Conservation (phyloP, 106 monocot genomes). For the Hemerocallis citrina region DNA sequence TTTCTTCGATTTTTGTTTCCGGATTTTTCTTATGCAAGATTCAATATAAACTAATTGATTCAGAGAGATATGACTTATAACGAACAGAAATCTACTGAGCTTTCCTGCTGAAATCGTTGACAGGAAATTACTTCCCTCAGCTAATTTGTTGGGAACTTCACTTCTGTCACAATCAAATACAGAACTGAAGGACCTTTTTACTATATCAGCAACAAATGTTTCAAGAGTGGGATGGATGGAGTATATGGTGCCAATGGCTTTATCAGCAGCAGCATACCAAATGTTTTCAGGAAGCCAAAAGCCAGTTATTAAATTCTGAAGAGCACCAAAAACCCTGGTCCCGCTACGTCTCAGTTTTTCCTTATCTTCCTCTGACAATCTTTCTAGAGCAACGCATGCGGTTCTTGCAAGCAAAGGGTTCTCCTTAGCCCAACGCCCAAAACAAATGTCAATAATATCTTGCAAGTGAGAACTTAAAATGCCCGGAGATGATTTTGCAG, state of each 20-base stretch:
- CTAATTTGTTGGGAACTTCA: constrained; percentile 14
- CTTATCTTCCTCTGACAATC: constrained; percentile 78
- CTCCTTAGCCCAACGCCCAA: constrained; percentile 95
- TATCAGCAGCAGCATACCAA: constrained; percentile 89
- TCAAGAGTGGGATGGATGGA: constrained; percentile 78
- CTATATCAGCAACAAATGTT: constrained; percentile 57
- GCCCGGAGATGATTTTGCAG: constrained; percentile 71
- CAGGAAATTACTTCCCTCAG: constrained; percentile 9
- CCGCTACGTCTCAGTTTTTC: constrained; percentile 45
- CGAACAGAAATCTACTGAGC: constrained; percentile 73
- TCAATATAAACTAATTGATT: constrained; percentile 90
- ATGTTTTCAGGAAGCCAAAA: constrained; percentile 67
- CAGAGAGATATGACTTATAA: constrained; percentile 80
- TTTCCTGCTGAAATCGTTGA: constrained; percentile 35
- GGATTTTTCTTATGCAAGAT: constrained; percentile 57
- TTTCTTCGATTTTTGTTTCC: constrained; percentile 61
- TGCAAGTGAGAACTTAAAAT: constrained; percentile 72
- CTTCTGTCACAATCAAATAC: constrained; percentile 29
- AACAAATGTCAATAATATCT: constrained; percentile 96
- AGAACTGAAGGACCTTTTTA: constrained; percentile 45
- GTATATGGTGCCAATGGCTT: constrained; percentile 81
- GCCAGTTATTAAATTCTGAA: constrained; percentile 58
- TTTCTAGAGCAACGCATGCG: constrained; percentile 84
- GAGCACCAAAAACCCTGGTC: constrained; percentile 49
- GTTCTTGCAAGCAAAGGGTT: constrained; percentile 91